Conservation (phyloP, 2,329 filamentous ascomycete genomes). For the Shiraia bambusicola region DNA sequence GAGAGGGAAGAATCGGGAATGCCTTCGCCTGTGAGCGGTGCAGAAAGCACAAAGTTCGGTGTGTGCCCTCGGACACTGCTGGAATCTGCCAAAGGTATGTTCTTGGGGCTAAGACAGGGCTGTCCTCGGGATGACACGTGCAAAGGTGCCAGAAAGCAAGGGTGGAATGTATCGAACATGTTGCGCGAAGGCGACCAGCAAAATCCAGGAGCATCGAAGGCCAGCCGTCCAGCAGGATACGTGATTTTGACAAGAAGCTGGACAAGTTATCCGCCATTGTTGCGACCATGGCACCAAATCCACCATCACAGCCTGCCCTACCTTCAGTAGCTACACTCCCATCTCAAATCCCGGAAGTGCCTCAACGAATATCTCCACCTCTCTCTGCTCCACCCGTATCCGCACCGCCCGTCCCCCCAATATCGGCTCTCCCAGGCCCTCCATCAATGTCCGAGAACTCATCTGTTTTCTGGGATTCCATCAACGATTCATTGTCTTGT, state of each 20-base stretch:
- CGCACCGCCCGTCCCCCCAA: constrained; percentile 16
- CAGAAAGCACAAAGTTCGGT: constrained; percentile 42
- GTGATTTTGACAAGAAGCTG: constrained; percentile 39
- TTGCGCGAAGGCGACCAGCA: constrained; percentile 39
- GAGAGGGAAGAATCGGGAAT: constrained; percentile 40
- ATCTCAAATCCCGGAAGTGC: constrained; percentile 25
- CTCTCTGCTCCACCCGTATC: constrained; percentile 15
- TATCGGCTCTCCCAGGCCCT: constrained; percentile 27
- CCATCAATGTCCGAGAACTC: constrained; percentile 28
- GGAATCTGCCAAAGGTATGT: constrained; percentile 39
- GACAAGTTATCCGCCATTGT: constrained; percentile 39
- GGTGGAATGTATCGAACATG: constrained; percentile 41
- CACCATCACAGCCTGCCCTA: constrained; percentile 24
- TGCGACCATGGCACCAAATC: constrained; percentile 27
- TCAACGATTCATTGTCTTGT: constrained; percentile 35
- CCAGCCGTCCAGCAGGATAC: constrained; percentile 30
- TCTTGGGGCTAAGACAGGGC: constrained; percentile 10
- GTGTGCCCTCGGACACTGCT: constrained; percentile 37
- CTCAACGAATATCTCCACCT: constrained; percentile 20
- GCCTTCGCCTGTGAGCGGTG: constrained; percentile 42
- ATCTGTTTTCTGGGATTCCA: constrained; percentile 36
- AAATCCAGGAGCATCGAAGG: constrained; percentile 29
- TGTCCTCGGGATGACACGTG: constrained; percentile 34
- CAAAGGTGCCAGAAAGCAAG: constrained; percentile 41
- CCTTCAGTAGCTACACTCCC: constrained; percentile 27